Conservation (phyloP, 1,139 yeast species). For the Debaryomyces fabryi region DNA sequence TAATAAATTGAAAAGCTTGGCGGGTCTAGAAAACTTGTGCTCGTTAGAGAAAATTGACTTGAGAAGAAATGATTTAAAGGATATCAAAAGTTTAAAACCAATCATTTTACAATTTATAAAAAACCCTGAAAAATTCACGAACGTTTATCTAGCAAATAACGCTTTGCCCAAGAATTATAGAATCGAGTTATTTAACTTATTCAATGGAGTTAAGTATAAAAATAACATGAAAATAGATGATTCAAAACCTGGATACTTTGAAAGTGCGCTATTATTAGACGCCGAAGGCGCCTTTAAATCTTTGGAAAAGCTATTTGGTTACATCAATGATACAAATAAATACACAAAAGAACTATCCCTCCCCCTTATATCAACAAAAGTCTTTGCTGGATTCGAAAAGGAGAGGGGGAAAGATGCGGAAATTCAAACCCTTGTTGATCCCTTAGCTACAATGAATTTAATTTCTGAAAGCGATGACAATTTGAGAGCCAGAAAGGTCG, state of each 20-base stretch:
- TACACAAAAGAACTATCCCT: conserved; percentile 2
- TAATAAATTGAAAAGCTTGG: conserved; percentile 48
- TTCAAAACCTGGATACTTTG: conserved; percentile 65
- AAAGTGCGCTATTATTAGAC: conserved; percentile 56
- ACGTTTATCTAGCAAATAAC: conserved; percentile 47
- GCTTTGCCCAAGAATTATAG: conserved; percentile 52
- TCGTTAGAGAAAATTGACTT: conserved; percentile 58
- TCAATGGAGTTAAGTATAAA: conserved; percentile 54
- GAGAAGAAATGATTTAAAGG: conserved; percentile 51
- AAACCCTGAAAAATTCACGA: conserved; percentile 30
- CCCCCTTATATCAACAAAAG: background rate
- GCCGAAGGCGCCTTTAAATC: conserved; percentile 48
- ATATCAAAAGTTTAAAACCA: conserved; percentile 36
- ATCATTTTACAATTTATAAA: conserved; percentile 40
- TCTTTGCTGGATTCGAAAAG: conserved; percentile 1
- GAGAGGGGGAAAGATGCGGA: conserved; percentile 1
- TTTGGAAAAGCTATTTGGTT: conserved; percentile 45
- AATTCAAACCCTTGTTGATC: conserved; percentile 14
- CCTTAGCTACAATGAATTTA: conserved; percentile 17
- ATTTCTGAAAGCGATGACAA: conserved; percentile 13
- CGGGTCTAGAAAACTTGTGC: conserved; percentile 51
- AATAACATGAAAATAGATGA: conserved; percentile 59
- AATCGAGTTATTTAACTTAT: conserved; percentile 54
- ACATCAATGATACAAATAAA: conserved; percentile 1
- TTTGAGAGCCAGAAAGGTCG: conserved; percentile 17